These are phyloP conservation scores for Diplodia sapinea DNA, from an alignment of 2,329 filamentous ascomycete species.

Conservation along the genomic window DNA sequence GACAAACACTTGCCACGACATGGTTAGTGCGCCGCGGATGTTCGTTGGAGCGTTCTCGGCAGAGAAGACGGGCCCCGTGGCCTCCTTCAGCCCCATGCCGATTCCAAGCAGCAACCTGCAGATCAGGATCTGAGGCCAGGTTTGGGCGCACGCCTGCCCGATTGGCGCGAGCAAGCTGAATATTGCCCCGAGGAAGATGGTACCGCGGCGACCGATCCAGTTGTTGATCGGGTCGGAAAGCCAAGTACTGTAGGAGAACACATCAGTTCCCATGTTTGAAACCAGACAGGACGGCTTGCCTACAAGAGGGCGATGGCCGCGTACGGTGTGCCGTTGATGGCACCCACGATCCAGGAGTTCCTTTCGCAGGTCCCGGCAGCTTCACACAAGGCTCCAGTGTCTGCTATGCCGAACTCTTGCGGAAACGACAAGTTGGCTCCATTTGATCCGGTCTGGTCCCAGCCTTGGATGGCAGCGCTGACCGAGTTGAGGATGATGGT, in stretches of 20 bases:
- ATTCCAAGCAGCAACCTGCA: slow-evolving; percentile 42
- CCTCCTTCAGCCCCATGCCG: slow-evolving; percentile 54
- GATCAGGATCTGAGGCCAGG: slow-evolving; percentile 49
- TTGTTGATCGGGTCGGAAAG: slow-evolving; percentile 35
- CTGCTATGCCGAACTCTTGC: slow-evolving; percentile 58
- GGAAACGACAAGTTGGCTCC: slow-evolving; percentile 67
- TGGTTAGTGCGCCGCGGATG: slow-evolving; percentile 53
- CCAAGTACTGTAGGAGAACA: neutral
- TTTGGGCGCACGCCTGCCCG: slow-evolving; percentile 44
- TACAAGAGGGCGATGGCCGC: slow-evolving; percentile 33
- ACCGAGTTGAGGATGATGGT: slow-evolving; percentile 72
- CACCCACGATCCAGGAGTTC: slow-evolving; percentile 40
- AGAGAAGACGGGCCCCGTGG: slow-evolving; percentile 52
- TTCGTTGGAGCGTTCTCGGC: slow-evolving; percentile 47
- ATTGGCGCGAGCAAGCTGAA: slow-evolving; percentile 45
- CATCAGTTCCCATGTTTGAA: neutral
- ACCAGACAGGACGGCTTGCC: neutral
- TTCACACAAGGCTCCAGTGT: slow-evolving; percentile 28
- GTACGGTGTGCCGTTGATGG: slow-evolving; percentile 36
- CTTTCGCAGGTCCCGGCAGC: slow-evolving; percentile 38
- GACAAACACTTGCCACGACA: slow-evolving; percentile 54
- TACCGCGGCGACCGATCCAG: slow-evolving; percentile 39
- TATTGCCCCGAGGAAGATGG: slow-evolving; percentile 39
- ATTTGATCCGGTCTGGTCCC: slow-evolving; percentile 34
- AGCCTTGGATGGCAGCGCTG: slow-evolving; percentile 65